These are phyloP conservation scores for Rhinocladiella mackenziei DNA, from an alignment of 2,329 filamentous ascomycete species.

Conservation along the genomic window DNA sequence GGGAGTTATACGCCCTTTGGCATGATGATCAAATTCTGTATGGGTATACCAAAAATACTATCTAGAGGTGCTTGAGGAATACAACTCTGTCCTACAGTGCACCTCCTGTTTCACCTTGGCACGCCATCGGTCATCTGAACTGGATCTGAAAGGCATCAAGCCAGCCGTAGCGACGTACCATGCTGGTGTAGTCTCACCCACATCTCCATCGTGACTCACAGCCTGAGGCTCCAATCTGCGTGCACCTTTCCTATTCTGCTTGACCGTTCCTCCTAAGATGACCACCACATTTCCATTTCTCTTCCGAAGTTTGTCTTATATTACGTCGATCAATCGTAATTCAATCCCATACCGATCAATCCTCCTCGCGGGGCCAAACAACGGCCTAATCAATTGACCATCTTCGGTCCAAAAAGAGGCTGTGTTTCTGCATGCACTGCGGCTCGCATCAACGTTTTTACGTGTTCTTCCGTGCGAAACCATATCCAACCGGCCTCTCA, in stretches of 20 bases:
- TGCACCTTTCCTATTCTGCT: background rate
- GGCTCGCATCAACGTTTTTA: background rate
- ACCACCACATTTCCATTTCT: background rate
- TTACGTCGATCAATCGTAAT: background rate
- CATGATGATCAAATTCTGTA: constrained; percentile 1
- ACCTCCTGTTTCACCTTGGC: no score
- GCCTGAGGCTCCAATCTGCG: background rate
- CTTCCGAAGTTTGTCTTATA: no score
- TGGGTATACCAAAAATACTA: background rate
- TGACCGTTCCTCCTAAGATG: background rate
- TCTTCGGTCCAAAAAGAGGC: background rate
- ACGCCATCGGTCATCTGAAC: no score
- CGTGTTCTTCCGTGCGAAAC: background rate
- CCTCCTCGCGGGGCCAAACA: background rate
- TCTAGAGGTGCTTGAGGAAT: no score
- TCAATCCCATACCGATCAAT: background rate
- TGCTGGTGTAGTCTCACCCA: no score
- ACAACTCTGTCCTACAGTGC: no score
- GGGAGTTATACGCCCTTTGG: background rate
- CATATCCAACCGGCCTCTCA: no score
- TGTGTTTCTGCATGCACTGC: constrained; percentile 2
- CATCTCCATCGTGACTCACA: background rate
- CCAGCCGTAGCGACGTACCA: no score
- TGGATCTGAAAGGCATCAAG: no score
- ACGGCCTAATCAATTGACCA: background rate